Percentiles rank a stretch among this genome's conserved stretches.
Evolutionary conservation across 495 filamentous ascomycete species (phyloP).

Genomic region (Podospora conica): DNA sequence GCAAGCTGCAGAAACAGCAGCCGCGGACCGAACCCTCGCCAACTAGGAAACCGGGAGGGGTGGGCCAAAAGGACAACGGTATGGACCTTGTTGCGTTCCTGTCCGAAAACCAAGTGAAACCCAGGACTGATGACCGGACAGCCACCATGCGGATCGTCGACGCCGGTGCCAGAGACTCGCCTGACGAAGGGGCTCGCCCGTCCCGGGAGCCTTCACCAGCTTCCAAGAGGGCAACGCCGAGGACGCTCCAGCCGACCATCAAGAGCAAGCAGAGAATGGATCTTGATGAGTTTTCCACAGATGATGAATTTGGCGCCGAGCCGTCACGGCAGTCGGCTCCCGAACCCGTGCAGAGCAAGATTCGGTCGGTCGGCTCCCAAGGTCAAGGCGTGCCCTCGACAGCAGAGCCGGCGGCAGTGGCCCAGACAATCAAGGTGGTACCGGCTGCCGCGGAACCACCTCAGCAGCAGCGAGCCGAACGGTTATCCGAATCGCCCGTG

Average conservation of each 20-base stretch:
- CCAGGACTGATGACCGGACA: conserved; percentile 39
- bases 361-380: conserved; percentile 28
- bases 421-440: conserved; percentile 19
- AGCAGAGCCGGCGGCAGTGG: conserved; percentile 15
- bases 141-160: conserved; percentile 58
- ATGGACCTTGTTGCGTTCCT: conserved; percentile 27
- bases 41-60: conserved; percentile 34
- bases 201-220: conserved; percentile 16
- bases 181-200: conserved; percentile 28
- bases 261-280: conserved; percentile 44
- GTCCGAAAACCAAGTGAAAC: conserved; percentile 37
- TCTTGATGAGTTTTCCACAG: conserved; percentile 48
- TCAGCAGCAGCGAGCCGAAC: conserved; percentile 36
- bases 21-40: conserved; percentile 49
- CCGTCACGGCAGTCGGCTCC: conserved; percentile 16
- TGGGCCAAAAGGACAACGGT: conserved; percentile 20
- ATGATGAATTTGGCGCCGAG: conserved; percentile 29
- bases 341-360: conserved; percentile 20
- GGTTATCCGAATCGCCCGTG: conserved; percentile 71
- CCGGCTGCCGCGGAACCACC: conserved; percentile 14
- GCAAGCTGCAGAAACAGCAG: conserved; percentile 71
- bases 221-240: conserved; percentile 21
- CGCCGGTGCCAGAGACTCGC: conserved; percentile 42
- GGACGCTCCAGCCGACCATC: conserved; percentile 38
- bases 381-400: neutral